These are phyloP conservation scores for Melampsora americana DNA, from an alignment of 1,284 basidiomycete genomes.

Conservation along the genomic window DNA sequence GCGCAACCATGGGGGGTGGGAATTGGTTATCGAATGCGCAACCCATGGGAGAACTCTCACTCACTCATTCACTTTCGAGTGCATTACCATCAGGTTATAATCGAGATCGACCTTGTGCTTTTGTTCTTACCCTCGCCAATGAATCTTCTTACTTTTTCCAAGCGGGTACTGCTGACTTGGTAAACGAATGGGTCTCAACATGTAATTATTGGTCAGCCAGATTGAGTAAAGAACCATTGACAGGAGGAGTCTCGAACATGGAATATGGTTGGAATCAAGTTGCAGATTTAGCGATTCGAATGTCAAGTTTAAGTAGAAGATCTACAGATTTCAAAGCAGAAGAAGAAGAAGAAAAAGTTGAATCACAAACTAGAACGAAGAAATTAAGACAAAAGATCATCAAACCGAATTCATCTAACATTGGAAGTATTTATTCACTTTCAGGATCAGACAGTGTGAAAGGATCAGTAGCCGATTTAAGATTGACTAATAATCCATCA, in stretches of 20 bases:
- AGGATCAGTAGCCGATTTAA: too few relatives aligned
- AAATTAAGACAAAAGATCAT: conserved; percentile 60
- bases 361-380: background rate
- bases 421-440: too few relatives aligned
- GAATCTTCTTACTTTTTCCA: conserved; percentile 94
- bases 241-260: conserved; percentile 95
- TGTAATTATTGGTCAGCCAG: conserved; percentile 99
- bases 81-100: conserved; percentile 88
- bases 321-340: conserved; percentile 56
- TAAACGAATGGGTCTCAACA: conserved; percentile 95
- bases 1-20: conserved; percentile 76
- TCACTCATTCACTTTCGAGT: conserved; percentile 84
- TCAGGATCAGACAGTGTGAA: too few relatives aligned
- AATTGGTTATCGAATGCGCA: conserved; percentile 96
- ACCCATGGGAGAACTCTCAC: conserved; percentile 70
- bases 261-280: conserved; percentile 96
- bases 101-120: conserved; percentile 81
- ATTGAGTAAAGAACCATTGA: conserved; percentile 83
- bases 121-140: conserved; percentile 83
- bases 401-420: conserved; percentile 50
- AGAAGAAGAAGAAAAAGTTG: conserved; percentile 59
- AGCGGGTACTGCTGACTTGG: conserved; percentile 92
- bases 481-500: conserved; percentile 45
- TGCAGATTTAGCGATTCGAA: conserved; percentile 55
- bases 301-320: background rate